Conservation (phyloP, 208 protist species). For the Strigomonas galati region DNA sequence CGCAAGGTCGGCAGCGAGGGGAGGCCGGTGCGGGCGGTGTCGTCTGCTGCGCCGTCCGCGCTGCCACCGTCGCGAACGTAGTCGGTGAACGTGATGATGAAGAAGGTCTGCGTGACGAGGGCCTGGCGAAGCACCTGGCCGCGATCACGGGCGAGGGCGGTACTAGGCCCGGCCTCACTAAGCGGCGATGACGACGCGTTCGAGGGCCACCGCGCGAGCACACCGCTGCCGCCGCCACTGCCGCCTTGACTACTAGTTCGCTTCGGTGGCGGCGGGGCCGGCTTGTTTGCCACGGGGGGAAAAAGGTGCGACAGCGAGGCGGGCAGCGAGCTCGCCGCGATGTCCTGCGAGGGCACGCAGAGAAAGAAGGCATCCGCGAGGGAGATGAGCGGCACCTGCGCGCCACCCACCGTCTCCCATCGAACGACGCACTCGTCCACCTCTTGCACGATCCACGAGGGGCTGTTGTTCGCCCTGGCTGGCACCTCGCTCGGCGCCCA, state of each 20-base stretch:
- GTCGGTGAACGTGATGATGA: conserved; percentile 41
- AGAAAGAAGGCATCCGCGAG: conserved; percentile 23
- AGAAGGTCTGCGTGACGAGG: conserved; percentile 35
- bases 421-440: conserved; percentile 14
- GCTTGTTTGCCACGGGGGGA: neutral
- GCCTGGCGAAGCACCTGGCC: conserved; percentile 23
- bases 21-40: neutral
- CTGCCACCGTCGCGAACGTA: conserved; percentile 4
- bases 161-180: neutral
- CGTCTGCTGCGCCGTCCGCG: neutral
- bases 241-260: neutral
- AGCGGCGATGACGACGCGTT: no score
- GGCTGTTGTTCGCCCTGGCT: neutral
- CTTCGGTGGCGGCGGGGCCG: no score
- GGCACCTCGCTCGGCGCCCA: neutral
- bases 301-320: neutral
- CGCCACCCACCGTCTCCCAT: neutral
- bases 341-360: conserved; percentile 22
- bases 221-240: neutral
- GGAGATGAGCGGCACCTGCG: conserved; percentile 2
- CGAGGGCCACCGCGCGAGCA: neutral
- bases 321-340: neutral
- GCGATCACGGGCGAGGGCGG: neutral
- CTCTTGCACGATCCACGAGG: conserved; percentile 38
- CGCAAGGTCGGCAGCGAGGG: neutral